A percentile compares a stretch with the other conserved stretches of the same genome.
phyloP scores from a whole-genome alignment of 768 basidiomycete species.

The Obba rivulosa region DNA sequence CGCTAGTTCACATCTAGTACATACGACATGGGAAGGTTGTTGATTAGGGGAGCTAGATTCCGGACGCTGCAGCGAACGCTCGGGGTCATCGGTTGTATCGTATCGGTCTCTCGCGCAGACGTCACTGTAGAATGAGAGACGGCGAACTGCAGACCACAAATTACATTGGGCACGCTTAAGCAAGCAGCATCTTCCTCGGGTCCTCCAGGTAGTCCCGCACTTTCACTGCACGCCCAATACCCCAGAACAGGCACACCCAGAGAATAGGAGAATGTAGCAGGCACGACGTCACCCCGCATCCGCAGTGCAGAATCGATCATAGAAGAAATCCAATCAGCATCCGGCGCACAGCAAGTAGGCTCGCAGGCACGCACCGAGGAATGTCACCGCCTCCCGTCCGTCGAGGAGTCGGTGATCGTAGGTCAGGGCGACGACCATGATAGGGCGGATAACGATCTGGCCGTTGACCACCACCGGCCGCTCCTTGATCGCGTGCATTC shows the following conservation, averaged over 20 bases:
- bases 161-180: constrained; percentile 13
- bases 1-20: too few species aligned
- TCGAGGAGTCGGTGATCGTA: constrained; percentile 96
- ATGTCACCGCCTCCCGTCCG: constrained; percentile 93
- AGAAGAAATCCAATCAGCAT: too few species aligned
- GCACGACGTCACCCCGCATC: background rate
- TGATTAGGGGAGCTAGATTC: too few species aligned
- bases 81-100: too few species aligned
- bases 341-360: too few species aligned
- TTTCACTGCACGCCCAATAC: constrained; percentile 48
- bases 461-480: constrained; percentile 87
- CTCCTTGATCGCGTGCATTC: constrained; percentile 96
- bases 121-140: too few species aligned
- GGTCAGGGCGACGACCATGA: constrained; percentile 92
- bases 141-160: too few species aligned
- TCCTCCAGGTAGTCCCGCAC: constrained; percentile 94
- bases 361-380: constrained; percentile 70
- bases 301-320: background rate
- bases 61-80: too few species aligned
- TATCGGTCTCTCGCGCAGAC: too few species aligned
- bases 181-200: constrained; percentile 85
- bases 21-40: too few species aligned
- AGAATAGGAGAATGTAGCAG: background rate
- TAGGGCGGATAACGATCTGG: constrained; percentile 93
- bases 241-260: too few species aligned